Conservation (phyloP, 2,329 filamentous ascomycete genomes). For the Paracoccidioides brasiliensis region DNA sequence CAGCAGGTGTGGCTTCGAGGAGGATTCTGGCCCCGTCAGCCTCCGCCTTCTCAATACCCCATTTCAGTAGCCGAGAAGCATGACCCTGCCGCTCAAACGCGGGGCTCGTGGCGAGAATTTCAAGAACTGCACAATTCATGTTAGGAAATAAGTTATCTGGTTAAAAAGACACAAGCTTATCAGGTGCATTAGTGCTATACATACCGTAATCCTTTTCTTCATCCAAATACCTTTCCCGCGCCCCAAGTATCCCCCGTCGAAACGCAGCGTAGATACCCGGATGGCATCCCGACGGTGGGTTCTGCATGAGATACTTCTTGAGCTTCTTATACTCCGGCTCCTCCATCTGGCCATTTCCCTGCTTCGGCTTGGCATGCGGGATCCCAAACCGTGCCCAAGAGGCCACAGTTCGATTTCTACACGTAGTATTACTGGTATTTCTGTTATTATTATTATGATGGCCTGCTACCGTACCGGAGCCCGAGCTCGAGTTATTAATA, state of each 20-base stretch:
- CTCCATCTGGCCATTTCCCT: background rate
- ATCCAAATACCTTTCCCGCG: slow-evolving; percentile 2
- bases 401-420: background rate
- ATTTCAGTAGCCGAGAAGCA: background rate
- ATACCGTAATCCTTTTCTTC: slow-evolving; percentile 5
- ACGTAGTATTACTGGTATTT: background rate
- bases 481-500: background rate
- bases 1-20: slow-evolving; percentile 3
- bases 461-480: background rate
- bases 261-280: background rate
- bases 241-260: background rate
- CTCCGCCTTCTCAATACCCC: slow-evolving; percentile 3
- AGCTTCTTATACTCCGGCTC: background rate
- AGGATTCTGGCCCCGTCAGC: slow-evolving; percentile 1
- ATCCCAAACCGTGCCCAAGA: background rate
- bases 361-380: background rate
- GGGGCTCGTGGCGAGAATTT: slow-evolving; percentile 1
- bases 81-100: slow-evolving; percentile 1
- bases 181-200: too few relatives aligned
- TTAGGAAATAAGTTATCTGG: too few relatives aligned
- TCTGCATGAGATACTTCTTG: background rate
- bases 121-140: background rate
- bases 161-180: background rate
- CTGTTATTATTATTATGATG: background rate
- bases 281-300: background rate